A percentile compares a stretch with the other conserved stretches of the same genome.
These are phyloP conservation scores for Lepidium sativum DNA, from an alignment of 345 rosid genomes.

Conservation along the genomic window DNA sequence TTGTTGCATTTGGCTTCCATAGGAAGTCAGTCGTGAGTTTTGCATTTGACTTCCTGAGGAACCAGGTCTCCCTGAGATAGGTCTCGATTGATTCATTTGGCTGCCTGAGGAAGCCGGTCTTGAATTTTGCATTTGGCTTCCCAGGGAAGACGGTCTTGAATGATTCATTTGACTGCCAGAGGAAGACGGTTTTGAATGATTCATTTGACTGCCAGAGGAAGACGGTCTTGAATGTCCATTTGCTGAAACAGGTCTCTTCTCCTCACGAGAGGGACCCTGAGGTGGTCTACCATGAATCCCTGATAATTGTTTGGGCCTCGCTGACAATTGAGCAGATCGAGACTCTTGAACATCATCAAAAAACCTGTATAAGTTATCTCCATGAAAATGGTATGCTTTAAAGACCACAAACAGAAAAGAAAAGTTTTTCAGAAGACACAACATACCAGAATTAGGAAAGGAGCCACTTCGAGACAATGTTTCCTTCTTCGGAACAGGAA, in stretches of 20 bases:
- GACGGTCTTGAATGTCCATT: conserved; percentile 36
- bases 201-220: conserved; percentile 34
- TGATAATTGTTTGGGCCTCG: conserved; percentile 41
- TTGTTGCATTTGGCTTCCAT: conserved; percentile 20
- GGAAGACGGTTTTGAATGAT: conserved; percentile 23
- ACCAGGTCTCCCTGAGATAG: neutral
- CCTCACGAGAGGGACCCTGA: conserved; percentile 35
- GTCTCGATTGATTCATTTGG: conserved; percentile 3
- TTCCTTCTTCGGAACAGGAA: conserved; percentile 54
- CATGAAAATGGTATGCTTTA: conserved; percentile 44
- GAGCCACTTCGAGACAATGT: conserved; percentile 33
- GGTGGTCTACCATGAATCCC: conserved; percentile 37
- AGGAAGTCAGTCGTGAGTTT: too few relatives aligned
- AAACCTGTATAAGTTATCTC: conserved; percentile 63
- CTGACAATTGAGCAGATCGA: conserved; percentile 40
- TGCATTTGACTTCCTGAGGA: too few relatives aligned
- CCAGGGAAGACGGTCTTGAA: conserved; percentile 28
- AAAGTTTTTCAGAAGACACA: conserved; percentile 9
- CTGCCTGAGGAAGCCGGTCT: neutral
- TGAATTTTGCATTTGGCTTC: conserved; percentile 22
- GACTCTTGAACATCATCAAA: conserved; percentile 76
- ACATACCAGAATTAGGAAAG: conserved; percentile 52
- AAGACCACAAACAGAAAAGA: conserved; percentile 13
- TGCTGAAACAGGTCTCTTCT: conserved; percentile 30
- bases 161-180: conserved; percentile 31